Conservation (phyloP, 179 eudicot genomes). For the Carnegiea gigantea region DNA sequence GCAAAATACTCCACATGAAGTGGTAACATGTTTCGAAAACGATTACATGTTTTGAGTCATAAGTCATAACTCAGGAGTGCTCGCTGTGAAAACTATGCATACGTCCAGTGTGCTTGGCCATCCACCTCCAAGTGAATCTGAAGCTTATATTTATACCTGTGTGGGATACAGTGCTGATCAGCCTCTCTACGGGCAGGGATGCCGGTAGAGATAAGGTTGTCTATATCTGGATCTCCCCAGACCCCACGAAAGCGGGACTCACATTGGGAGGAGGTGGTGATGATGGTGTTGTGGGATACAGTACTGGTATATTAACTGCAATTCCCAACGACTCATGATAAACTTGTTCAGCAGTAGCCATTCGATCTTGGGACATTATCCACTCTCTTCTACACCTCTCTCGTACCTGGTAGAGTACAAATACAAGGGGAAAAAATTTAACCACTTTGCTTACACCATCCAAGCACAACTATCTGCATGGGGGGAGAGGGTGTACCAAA, state of each 20-base stretch:
- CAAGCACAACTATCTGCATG: background rate
- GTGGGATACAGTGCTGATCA: background rate
- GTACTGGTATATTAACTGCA: background rate
- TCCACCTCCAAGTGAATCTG: background rate
- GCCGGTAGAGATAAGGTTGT: no score
- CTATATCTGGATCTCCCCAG: no score
- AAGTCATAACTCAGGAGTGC: background rate
- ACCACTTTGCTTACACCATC: background rate
- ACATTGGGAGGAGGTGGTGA: no score
- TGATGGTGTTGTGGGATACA: background rate
- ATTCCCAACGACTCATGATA: background rate
- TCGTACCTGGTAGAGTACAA: constrained; percentile 9
- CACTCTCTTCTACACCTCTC: constrained; percentile 15
- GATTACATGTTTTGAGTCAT: background rate
- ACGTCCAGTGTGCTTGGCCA: background rate
- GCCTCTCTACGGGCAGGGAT: no score
- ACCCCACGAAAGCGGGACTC: no score
- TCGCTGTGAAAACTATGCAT: background rate
- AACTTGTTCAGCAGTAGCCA: background rate
- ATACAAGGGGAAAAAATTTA: background rate
- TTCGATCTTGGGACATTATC: constrained; percentile 17
- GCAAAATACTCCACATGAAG: background rate
- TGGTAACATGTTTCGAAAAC: background rate
- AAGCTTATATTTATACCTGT: background rate
- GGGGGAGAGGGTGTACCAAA: no score